Evolutionary conservation across 805 yeast genomes (phyloP), one percentile per base, ranked within the genome.

Genomic region (Candida taoyuanica): DNA sequence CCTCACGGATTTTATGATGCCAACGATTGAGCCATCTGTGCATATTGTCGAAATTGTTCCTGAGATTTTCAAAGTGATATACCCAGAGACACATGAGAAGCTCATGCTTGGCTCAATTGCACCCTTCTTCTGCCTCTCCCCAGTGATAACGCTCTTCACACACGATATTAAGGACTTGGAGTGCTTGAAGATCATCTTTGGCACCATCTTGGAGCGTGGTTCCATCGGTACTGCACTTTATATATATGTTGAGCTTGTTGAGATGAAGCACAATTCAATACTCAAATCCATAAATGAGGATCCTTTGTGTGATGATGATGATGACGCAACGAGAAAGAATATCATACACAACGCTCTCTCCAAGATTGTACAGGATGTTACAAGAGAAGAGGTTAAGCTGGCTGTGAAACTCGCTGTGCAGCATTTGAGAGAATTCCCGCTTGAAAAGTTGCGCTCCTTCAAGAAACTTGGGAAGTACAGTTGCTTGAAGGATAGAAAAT

Each of bases 1-100:
- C 53, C 61, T 93, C 30, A 68, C 98, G 33, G 98, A 91, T 60
- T 93, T 78, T 56, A 83, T 91, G 95, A 69, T 85, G 58, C 73
- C 80, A 5, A 72, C 77, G 17, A 69, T 91, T 29, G 71, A 73
- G 19, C 73, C 84, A 7, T 72, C 95, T 1, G 59, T 86, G 9
- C 73, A 71, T 37, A 88, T 85, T 39, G 62, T 88, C 40, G 59
- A 64, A 15, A 58, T 89, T 16, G 74, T 93, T 3, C 88, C 95
- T 0, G 70, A 74, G 4, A 49, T 89, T 2, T 43, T 87, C 5
- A 65, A 63, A 18, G 47, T 52, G 3, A 60, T 67, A 3, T 94
- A 86, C 48, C 58, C 53, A 5, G 48, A 58, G 3, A 54, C 78
- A 7, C 68, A 61, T 34, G 55, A 59, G 3, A 42, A 50, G 5